Evolutionary conservation across 1,139 yeast genomes (phyloP), one percentile per base, ranked within the genome.

Genomic region (Debaryomyces subglobosus): DNA sequence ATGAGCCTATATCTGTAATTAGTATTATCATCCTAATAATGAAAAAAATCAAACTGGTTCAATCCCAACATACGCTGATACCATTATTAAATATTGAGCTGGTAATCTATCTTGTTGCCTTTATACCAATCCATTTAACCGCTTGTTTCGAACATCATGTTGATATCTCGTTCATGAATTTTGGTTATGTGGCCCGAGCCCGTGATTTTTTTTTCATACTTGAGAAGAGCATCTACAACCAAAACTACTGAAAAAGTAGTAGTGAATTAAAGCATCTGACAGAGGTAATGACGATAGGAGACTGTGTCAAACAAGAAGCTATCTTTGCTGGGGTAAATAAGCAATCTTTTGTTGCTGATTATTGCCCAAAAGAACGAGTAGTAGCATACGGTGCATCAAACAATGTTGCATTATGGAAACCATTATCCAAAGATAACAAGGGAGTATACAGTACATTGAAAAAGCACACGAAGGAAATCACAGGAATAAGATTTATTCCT

Each of bases 361-460:
- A 78, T 60, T 73, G 76, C 53, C 53, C 63, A 0, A 50, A 52
- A 0, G 60, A 60, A 12, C 65, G 72, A 18, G 51, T 79, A 4
- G 75, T 88, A 8, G 96, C 96, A 0, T 90, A 73, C 66, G 97
- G 96, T 9, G 94, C 96, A 0, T 84, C 84, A 2, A 77, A 74
- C 45, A 78, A 82, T n/a, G 71, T 91, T 41, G 95, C 95, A 0
- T 64, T 90, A 38, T 89, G 96, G 95, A 68, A 77, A 30, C 89
- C 94, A 2, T 60, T 79, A 24, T 68, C 69, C 20, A 38, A 53
- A 3, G 48, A 61, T 34, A 62, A 67, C 18, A 60, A 61, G 37
- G 90, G 91, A 13, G 82, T 84, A 1, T 64, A 64, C 49, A 56
- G 66, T 3, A 85, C 91, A 0, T 68, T 86, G 43, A 85, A 85